A percentile compares a stretch with the other conserved stretches of the same genome.
Conservation (phyloP, 495 filamentous ascomycete species). For the Clavariopsis aquatica region DNA sequence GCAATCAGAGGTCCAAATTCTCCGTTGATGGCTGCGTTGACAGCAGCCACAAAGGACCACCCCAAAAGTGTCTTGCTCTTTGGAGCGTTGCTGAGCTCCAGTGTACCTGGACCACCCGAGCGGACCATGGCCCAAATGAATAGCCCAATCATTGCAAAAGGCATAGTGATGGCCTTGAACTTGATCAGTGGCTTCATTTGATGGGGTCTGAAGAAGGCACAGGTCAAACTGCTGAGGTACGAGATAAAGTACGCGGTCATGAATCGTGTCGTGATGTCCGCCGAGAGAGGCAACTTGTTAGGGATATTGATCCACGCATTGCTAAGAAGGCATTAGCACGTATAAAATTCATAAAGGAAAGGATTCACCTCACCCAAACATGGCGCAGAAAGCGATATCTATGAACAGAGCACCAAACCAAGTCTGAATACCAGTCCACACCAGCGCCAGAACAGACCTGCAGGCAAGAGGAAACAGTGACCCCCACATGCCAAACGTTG, state of each 20-base stretch:
- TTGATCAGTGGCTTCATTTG: slow-evolving; percentile 1
- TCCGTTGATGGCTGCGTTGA: not conserved
- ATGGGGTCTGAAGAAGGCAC: not conserved
- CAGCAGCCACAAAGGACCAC: not conserved
- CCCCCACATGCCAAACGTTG: not conserved
- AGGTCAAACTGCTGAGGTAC: not conserved
- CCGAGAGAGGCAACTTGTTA: not conserved
- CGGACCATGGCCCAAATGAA: not conserved
- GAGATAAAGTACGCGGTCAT: not conserved
- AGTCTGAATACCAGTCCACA: not conserved
- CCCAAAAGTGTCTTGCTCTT: not conserved
- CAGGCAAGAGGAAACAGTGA: not conserved
- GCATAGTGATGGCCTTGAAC: not conserved
- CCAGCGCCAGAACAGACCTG: not conserved
- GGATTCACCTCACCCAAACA: not conserved
- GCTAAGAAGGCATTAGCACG: not conserved
- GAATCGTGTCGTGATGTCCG: not conserved
- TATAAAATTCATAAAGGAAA: not conserved
- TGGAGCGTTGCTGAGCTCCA: not conserved
- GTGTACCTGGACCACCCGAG: not conserved
- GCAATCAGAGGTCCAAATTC: not conserved
- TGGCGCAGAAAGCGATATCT: not conserved
- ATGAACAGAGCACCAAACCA: not conserved
- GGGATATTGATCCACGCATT: not conserved
- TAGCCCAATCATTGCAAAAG: not conserved